Base-by-base conservation (phyloP, 805 yeast species). In the Yarrowia sp. region DNA sequence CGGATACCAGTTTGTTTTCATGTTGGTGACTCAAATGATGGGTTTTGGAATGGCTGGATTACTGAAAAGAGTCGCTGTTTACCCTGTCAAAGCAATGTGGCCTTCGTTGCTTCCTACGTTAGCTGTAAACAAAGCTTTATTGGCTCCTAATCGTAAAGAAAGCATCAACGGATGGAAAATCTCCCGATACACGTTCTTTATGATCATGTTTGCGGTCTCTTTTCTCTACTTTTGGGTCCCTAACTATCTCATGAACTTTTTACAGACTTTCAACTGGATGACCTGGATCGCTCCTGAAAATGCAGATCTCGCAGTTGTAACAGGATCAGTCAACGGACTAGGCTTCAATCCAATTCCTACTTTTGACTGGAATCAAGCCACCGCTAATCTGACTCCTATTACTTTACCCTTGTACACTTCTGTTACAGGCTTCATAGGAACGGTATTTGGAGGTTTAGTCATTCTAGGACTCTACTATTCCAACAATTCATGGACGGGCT, bases 161-260 rank as follows among this genome's bases (percentile, higher is more conserved):
- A 70, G 71, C 13, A 82, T 83, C 31, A 79, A 84, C 69, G 89
- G 90, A 3, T 86, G 91, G 91, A 80, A 72, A 28, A 78, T 86
- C 50, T 76, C 85, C 5, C 79, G 87, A 66, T 82, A 81, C 68
- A 75, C 73, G 65, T 82, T 84, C 69, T 86, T 86, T 74, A 71
- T 78, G 22, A 65, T 76, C 51, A 78, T 77, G 3, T 77, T 83
- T 63, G 55, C 70, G n/a, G 78, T 77, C 1, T 75, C 81, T 45
- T 86, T 86, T 69, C 66, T 79, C 4, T 87, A 86, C 81, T 84
- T 83, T 71, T 87, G 88, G 86, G 76, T 88, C 68, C 91, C 93
- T 7, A 87, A 86, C 60, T 87, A 79, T 72, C 77, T 89, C 31
- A 86, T 86, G 75, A 77, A 79, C 17, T 90, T 86, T 1, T 79